phyloP scores from a whole-genome alignment of 495 filamentous ascomycete genomes.

The Penicilliopsis zonata region DNA sequence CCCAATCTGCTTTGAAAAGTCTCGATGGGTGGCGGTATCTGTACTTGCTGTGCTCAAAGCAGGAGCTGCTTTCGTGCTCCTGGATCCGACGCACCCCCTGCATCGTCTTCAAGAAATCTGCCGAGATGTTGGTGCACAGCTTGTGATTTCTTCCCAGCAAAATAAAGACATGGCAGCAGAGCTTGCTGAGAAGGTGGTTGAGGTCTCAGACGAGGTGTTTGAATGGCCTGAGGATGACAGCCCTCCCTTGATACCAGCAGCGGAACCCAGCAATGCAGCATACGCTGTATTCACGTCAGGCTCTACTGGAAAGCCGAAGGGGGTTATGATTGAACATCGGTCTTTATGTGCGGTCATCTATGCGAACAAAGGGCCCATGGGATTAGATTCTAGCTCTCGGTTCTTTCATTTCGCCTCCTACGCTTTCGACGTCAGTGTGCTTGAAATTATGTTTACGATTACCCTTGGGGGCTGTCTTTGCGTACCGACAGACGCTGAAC shows the following conservation, averaged over 20 bases:
- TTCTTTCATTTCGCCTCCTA: slow-evolving; percentile 44
- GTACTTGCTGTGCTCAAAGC: slow-evolving; percentile 32
- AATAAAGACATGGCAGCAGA: slow-evolving; percentile 1
- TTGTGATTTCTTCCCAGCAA: neutral
- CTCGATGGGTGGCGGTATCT: slow-evolving; percentile 24
- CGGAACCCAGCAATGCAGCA: slow-evolving; percentile 2
- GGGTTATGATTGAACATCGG: slow-evolving; percentile 18
- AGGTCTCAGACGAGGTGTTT: no score
- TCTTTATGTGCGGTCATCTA: slow-evolving; percentile 23
- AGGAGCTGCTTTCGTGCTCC: slow-evolving; percentile 32
- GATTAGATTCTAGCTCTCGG: slow-evolving; percentile 23
- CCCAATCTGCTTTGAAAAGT: slow-evolving; percentile 33
- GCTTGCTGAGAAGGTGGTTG: no score
- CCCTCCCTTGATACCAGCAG: no score
- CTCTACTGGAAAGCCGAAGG: slow-evolving; percentile 34
- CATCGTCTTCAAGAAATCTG: slow-evolving; percentile 16
- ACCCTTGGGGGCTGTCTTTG: slow-evolving; percentile 22
- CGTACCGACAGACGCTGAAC: slow-evolving; percentile 19
- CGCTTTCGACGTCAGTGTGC: slow-evolving; percentile 16
- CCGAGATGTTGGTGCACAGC: neutral
- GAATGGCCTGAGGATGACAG: no score
- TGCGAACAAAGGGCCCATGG: no score
- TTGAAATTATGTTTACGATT: slow-evolving; percentile 18
- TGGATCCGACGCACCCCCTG: slow-evolving; percentile 34
- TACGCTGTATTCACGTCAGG: slow-evolving; percentile 45